A percentile compares a stretch with the other conserved stretches of the same genome.
Evolutionary conservation across 305 asterid species (phyloP).

Genomic region (Euphrasia arctica): DNA sequence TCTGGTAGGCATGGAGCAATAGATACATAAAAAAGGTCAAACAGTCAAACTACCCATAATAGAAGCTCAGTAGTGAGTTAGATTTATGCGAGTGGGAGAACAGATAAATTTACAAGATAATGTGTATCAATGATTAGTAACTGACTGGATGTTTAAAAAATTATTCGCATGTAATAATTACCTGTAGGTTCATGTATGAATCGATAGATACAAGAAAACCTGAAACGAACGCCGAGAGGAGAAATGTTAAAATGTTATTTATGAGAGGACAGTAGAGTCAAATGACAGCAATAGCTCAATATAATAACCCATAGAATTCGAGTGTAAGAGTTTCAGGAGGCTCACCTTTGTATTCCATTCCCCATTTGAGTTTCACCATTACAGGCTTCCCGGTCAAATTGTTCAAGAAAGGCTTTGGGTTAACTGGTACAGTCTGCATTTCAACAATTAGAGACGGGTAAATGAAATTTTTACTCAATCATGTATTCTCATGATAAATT

Average conservation of each 20-base stretch:
- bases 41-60: no score
- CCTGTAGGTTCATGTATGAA: constrained; percentile 82
- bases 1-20: background rate
- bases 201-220: constrained; percentile 47
- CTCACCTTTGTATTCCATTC: constrained; percentile 71
- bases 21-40: no score
- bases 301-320: background rate
- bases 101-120: no score
- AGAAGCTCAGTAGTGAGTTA: no score
- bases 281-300: background rate
- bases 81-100: no score
- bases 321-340: background rate
- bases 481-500: background rate
- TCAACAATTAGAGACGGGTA: background rate
- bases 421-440: constrained; percentile 46
- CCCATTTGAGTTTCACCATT: constrained; percentile 75
- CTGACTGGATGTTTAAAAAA: no score
- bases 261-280: background rate
- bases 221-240: background rate
- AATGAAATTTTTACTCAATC: background rate
- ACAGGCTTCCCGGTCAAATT: constrained; percentile 70
- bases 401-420: constrained; percentile 74
- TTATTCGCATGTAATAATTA: constrained; percentile 11
- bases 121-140: no score
- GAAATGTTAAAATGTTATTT: background rate